Base-by-base conservation (phyloP, 2,329 filamentous ascomycete species). In the Elsinoe fawcettii region DNA sequence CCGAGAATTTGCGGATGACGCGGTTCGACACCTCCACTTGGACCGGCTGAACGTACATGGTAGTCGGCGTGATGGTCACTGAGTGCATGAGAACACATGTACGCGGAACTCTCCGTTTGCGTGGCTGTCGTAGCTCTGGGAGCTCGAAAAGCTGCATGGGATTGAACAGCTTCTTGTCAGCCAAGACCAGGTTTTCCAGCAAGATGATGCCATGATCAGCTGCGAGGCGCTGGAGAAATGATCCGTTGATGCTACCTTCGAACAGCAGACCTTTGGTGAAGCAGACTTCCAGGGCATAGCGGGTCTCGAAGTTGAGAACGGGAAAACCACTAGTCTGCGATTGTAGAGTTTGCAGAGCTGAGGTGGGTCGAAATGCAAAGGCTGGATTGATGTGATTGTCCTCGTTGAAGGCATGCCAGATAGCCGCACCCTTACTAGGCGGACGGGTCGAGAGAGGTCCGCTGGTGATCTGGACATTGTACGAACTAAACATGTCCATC, bases 251-350 rank as follows among this genome's bases (percentile, higher is more conserved):
- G 47, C 80, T 87, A 66, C 89, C 82, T 68, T 96, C 92, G 55
- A 85, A 86, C 11, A 99, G 73, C 22, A 83, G 77, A 0, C 85
- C 84, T 25, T 86, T 82, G 0, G 91, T 95, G n/a, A 97, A 78
- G 67, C 92, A 97, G 0, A 90, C 91, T 69, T 99, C 92, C 0
- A 99, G 80, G 68, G 96, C 90, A 66, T 97, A 99, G 14, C 89
- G 81, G 1, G 96, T 81, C 0, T 83, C 73, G 60, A 90, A 96
- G 0, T 74, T 61, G 2, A 75, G 68, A 20, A 71, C 65, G 7
- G 67, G 63, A 59, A 30, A 62, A 57, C 18, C 58, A 57, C 53
- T 65, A 12, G 32, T 55, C 22, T 53, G 49, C 14, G 32, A 16
- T 11, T 60, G 51, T 30, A 61, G 61, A 30, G 65, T 14, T 27